Conservation (phyloP, 2,329 filamentous ascomycete genomes). For the Claviceps sp. region DNA sequence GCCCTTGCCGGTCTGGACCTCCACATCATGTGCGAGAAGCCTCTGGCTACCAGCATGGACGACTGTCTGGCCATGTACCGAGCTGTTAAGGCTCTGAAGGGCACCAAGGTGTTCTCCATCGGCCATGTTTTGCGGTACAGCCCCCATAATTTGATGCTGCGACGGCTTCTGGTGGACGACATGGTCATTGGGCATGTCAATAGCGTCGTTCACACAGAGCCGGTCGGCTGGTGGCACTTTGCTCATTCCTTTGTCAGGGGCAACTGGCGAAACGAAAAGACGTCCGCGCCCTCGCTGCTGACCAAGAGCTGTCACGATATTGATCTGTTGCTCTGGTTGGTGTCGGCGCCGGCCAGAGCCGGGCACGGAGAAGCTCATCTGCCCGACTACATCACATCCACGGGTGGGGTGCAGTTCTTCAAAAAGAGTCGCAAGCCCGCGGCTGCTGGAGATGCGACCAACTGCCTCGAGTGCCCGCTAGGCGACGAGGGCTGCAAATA, state of each 20-base stretch:
- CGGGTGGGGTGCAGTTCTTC: slow-evolving; percentile 68
- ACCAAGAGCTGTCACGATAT: slow-evolving; percentile 97
- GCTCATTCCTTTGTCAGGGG: slow-evolving; percentile 81
- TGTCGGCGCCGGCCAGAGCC: slow-evolving; percentile 53
- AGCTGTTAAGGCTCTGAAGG: slow-evolving; percentile 29
- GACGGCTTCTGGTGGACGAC: slow-evolving; percentile 63
- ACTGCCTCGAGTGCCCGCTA: slow-evolving; percentile 62
- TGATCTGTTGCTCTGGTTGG: slow-evolving; percentile 81
- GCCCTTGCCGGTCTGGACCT: slow-evolving; percentile 56
- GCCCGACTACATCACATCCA: slow-evolving; percentile 62
- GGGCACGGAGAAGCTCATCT: slow-evolving; percentile 47
- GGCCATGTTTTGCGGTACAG: slow-evolving; percentile 91
- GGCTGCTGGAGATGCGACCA: slow-evolving; percentile 63
- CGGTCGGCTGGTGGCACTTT: slow-evolving; percentile 95
- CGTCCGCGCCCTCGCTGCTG: slow-evolving; percentile 66
- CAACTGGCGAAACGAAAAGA: slow-evolving; percentile 79
- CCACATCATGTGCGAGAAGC: slow-evolving; percentile 93
- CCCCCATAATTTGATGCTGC: slow-evolving; percentile 78
- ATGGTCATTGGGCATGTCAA: slow-evolving; percentile 70
- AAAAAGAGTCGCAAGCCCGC: slow-evolving; percentile 60
- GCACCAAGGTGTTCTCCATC: slow-evolving; percentile 59
- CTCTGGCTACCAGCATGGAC: slow-evolving; percentile 62
- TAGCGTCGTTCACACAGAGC: slow-evolving; percentile 83
- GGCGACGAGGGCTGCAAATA: slow-evolving; percentile 67
- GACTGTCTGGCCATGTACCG: slow-evolving; percentile 68